phyloP scores from a whole-genome alignment of 2,329 filamentous ascomycete genomes.

The Dendrostoma leiphaemia region DNA sequence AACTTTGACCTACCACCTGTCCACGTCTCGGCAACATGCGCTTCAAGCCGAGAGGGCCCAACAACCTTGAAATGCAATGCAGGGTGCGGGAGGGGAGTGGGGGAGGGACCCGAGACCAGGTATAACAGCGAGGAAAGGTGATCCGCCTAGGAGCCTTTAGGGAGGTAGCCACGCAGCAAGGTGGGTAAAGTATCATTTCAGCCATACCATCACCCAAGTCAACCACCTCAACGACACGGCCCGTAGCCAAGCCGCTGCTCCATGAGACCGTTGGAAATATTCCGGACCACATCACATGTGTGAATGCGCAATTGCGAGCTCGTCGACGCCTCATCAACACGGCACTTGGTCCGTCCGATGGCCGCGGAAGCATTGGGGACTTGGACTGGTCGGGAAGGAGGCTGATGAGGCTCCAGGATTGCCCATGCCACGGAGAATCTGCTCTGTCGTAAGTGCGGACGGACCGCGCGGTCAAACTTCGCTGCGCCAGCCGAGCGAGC shows the following conservation, averaged over 20 bases:
- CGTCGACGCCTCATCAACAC: neutral
- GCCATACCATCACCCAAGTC: too few relatives aligned
- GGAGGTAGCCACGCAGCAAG: too few relatives aligned
- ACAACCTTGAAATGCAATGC: neutral
- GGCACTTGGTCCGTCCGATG: neutral
- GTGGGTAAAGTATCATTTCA: too few relatives aligned
- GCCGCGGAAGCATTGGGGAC: neutral
- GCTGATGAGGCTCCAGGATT: neutral
- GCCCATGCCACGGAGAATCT: neutral
- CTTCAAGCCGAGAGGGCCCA: too few relatives aligned
- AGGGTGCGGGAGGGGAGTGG: too few relatives aligned
- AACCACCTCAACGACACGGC: neutral
- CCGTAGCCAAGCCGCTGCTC: neutral
- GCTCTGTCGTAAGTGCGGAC: neutral
- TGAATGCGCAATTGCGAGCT: neutral
- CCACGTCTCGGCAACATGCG: too few relatives aligned
- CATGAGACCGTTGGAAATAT: neutral
- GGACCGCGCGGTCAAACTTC: too few relatives aligned
- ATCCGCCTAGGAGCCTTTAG: slow-evolving; percentile 1
- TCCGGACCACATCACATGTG: neutral
- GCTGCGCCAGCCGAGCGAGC: too few relatives aligned
- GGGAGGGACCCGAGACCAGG: too few relatives aligned
- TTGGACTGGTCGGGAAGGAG: slow-evolving; percentile 2
- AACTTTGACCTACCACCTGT: neutral
- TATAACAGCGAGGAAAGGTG: too few relatives aligned